Evolutionary conservation across 2,329 filamentous ascomycete genomes (phyloP).

Genomic region (Daldinia sp.): DNA sequence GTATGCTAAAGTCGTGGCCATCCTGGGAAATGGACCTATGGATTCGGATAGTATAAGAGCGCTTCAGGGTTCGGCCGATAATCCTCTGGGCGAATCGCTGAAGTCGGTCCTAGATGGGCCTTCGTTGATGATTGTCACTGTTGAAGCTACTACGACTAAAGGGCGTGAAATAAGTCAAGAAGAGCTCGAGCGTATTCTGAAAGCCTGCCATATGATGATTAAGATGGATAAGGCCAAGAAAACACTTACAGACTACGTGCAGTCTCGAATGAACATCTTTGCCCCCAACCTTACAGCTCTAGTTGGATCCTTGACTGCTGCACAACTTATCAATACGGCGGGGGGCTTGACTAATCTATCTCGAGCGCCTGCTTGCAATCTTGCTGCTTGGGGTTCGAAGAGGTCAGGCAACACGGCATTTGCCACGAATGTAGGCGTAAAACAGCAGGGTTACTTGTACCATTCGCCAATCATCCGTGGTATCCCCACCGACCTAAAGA

Average conservation of each 20-base stretch:
- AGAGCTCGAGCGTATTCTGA: slow-evolving; percentile 76
- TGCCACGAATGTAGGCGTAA: slow-evolving; percentile 89
- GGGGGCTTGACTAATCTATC: slow-evolving; percentile 88
- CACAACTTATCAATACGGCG: slow-evolving; percentile 93
- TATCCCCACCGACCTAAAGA: slow-evolving; percentile 86
- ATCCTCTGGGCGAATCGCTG: slow-evolving; percentile 77
- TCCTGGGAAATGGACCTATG: slow-evolving; percentile 91
- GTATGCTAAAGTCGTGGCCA: slow-evolving; percentile 93
- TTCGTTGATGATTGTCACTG: slow-evolving; percentile 92
- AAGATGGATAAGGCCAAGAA: slow-evolving; percentile 86
- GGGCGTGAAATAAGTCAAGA: slow-evolving; percentile 78
- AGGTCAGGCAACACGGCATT: slow-evolving; percentile 77
- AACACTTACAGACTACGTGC: slow-evolving; percentile 89
- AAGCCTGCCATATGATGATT: slow-evolving; percentile 89
- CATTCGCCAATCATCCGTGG: slow-evolving; percentile 87
- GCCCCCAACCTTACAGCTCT: slow-evolving; percentile 92
- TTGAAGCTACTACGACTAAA: slow-evolving; percentile 90
- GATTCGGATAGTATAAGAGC: slow-evolving; percentile 81
- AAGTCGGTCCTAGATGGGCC: slow-evolving; percentile 86
- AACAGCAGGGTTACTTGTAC: slow-evolving; percentile 93
- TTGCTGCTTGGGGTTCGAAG: slow-evolving; percentile 89
- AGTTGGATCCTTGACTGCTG: slow-evolving; percentile 90
- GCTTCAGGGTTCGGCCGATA: slow-evolving; percentile 78
- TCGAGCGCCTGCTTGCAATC: slow-evolving; percentile 92
- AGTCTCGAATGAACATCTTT: slow-evolving; percentile 96